Base-by-base conservation (phyloP, 2,329 filamentous ascomycete species). In the Trichoderma koningiopsis region DNA sequence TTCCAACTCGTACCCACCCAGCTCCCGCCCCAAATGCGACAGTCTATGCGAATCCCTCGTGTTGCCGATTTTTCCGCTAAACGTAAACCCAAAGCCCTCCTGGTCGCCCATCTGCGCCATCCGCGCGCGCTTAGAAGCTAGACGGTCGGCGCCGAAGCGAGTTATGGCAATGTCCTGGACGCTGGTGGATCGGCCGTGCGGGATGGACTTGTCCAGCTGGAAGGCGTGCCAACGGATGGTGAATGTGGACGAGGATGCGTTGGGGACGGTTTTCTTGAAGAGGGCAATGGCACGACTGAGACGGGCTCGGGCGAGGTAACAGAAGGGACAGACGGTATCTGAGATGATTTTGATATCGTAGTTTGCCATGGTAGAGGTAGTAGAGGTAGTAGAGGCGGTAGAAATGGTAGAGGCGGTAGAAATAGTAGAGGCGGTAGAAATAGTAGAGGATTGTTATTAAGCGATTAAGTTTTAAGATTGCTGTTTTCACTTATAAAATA, bases 261-360 rank as follows among this genome's bases (percentile, higher is more conserved):
- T 81, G 0, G 91, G 88, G 73, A 92, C 83, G 49, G 84, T 82
- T 74, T 86, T 83, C 75, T 87, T 86, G 82, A 92, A 92, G 35
- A 86, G 79, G 10, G 83, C 77, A 71, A 97, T 95, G 71, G 91
- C 92, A 71, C 86, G 86, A 62, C 91, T 87, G 49, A 97, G 87
- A 47, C 92, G 89, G 72, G 89, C 89, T 77, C 92, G 91, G 79
- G 93, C 93, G 19, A 96, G 84, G 78, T 94, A 96, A 84, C 93
- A 92, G 86, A 83, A 86, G 5, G 92, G 91, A 77, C 93, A 96
- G 74, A 96, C 87, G 2, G 89, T 92, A 81, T 97, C 94, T n/a
- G 88, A 92, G 70, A 94, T 88, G 76, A 93, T 87, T 70, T 90
- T 88, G 79, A 96, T 91, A 71, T 88, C 87, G 82, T 94, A 92